Evolutionary conservation across 2,329 filamentous ascomycete genomes (phyloP).

Genomic region (Aspergillus fumigatiaffinis): DNA sequence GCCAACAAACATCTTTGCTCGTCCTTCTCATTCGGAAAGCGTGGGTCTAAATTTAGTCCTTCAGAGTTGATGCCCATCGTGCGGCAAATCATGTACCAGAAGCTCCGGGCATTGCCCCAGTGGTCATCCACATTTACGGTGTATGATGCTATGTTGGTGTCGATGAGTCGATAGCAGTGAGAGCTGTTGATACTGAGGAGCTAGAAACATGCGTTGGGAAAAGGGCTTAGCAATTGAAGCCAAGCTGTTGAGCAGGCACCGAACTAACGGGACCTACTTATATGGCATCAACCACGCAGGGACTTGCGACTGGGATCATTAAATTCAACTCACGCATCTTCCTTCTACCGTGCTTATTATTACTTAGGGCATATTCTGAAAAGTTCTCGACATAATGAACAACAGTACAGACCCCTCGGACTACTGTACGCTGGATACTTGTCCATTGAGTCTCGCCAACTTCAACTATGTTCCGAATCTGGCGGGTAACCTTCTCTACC

Average conservation of each 20-base stretch:
- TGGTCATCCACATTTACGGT: not conserved
- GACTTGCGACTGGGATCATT: not conserved
- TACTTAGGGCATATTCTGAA: not conserved
- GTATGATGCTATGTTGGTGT: not conserved
- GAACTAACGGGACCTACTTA: not conserved
- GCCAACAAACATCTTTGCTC: not conserved
- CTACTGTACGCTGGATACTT: slow-evolving; percentile 34
- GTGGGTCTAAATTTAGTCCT: not conserved
- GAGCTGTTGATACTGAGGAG: too few relatives aligned
- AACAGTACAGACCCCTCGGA: not conserved
- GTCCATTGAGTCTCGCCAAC: slow-evolving; percentile 34
- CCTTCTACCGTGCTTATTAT: not conserved
- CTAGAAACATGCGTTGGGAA: not conserved
- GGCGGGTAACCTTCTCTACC: slow-evolving; percentile 50
- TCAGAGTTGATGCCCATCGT: not conserved
- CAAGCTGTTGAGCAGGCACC: not conserved
- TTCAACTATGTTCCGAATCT: slow-evolving; percentile 55
- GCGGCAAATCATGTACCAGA: not conserved
- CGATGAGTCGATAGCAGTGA: not conserved
- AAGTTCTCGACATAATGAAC: not conserved
- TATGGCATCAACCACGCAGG: not conserved
- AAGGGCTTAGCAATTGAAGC: not conserved
- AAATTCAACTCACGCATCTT: not conserved
- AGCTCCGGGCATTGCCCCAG: not conserved
- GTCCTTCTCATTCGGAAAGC: not conserved